Percentiles rank a stretch among this genome's conserved stretches.
Evolutionary conservation across 805 yeast species (phyloP).

Genomic region (Candida namnaoensis): DNA sequence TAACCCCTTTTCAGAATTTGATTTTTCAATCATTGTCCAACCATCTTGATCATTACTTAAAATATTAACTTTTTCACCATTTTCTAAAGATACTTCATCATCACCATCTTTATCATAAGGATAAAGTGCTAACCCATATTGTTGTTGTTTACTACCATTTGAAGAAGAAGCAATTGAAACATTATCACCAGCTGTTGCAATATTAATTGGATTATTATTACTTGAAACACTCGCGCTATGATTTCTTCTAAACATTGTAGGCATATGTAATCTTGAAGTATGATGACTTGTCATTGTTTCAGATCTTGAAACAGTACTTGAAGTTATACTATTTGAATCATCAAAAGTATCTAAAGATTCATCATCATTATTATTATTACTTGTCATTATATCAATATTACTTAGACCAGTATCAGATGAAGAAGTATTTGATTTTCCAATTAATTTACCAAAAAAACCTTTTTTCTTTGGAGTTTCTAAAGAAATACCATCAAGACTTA

Average conservation of each 20-base stretch:
- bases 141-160: slow-evolving; percentile 9
- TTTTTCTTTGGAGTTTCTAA: slow-evolving; percentile 46
- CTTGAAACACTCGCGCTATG: not conserved
- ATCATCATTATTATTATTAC: not conserved
- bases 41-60: slow-evolving; percentile 81
- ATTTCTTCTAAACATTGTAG: not conserved
- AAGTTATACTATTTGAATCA: slow-evolving; percentile 14
- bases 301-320: slow-evolving; percentile 1
- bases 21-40: slow-evolving; percentile 65
- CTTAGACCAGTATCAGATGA: not conserved
- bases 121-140: slow-evolving; percentile 44
- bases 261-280: no score
- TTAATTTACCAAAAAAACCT: slow-evolving; percentile 40
- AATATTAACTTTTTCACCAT: slow-evolving; percentile 55
- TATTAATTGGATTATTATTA: no score
- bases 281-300: no score
- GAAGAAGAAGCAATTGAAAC: slow-evolving; percentile 13
- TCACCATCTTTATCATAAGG: slow-evolving; percentile 59
- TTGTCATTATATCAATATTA: no score
- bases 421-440: slow-evolving; percentile 5
- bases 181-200: not conserved
- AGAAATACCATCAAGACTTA: slow-evolving; percentile 39
- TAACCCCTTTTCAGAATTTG: slow-evolving; percentile 52
- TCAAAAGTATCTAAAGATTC: slow-evolving; percentile 4
- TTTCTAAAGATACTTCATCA: slow-evolving; percentile 60